Percentiles rank a stretch among this genome's conserved stretches.
Evolutionary conservation across 345 rosid genomes (phyloP).

Genomic region (Eucalyptus pumila): DNA sequence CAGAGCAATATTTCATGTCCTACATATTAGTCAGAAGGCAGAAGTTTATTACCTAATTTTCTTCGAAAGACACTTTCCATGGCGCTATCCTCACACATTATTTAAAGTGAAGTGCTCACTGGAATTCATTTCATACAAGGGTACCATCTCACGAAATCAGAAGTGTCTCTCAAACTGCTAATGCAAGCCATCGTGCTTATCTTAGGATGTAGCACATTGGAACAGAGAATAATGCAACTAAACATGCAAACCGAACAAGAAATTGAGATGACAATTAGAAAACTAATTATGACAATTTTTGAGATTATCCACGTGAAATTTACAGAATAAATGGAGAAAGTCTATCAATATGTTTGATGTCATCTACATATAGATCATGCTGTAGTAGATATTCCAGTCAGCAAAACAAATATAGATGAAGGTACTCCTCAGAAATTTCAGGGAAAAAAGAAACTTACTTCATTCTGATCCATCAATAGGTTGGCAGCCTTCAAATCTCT

Average conservation of each 20-base stretch:
- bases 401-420: not conserved
- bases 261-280: not conserved
- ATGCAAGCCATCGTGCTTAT: not conserved
- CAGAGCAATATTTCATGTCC: not conserved
- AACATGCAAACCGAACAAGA: not conserved
- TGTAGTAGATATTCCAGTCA: not conserved
- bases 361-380: not conserved
- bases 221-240: not conserved
- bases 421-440: not conserved
- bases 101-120: not conserved
- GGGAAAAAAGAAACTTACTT: not conserved
- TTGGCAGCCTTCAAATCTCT: constrained; percentile 11
- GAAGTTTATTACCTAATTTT: not conserved
- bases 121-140: not conserved
- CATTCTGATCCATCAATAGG: constrained; percentile 5
- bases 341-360: not conserved
- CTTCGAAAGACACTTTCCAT: not conserved
- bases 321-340: not conserved
- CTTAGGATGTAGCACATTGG: not conserved
- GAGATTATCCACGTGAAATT: not conserved
- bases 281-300: too few relatives aligned
- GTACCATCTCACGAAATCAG: not conserved
- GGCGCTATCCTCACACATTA: not conserved
- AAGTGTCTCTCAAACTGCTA: not conserved
- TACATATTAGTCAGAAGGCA: not conserved